Conservation (phyloP, 495 filamentous ascomycete genomes). For the Aspergillus diversus region DNA sequence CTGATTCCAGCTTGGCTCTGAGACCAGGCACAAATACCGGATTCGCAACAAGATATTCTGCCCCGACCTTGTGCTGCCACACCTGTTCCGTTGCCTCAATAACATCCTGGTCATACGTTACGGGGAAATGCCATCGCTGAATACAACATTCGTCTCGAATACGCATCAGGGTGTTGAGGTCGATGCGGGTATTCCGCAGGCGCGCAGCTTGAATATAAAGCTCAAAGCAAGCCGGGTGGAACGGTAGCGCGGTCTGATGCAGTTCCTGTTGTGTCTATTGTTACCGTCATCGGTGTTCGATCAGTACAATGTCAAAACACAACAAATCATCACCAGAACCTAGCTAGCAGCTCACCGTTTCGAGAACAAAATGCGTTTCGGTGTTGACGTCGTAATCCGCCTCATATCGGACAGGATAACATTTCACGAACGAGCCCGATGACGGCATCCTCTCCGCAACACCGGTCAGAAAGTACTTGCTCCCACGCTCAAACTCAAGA, state of each 20-base stretch:
- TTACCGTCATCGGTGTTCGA: background rate
- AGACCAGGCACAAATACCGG: conserved; percentile 29
- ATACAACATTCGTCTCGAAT: conserved; percentile 6
- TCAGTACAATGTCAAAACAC: background rate
- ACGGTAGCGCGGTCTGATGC: background rate
- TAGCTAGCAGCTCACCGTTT: background rate
- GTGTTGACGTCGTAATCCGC: background rate
- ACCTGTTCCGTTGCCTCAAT: conserved; percentile 14
- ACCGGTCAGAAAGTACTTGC: conserved; percentile 2
- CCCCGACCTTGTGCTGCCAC: conserved; percentile 18
- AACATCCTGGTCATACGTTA: conserved; percentile 19
- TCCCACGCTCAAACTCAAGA: background rate
- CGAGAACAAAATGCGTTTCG: conserved; percentile 2
- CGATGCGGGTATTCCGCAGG: background rate
- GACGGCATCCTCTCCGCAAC: conserved; percentile 8
- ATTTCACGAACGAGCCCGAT: background rate
- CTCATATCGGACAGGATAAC: conserved; percentile 3
- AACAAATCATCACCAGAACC: background rate
- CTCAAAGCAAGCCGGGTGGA: conserved; percentile 3
- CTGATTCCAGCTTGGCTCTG: conserved; percentile 11
- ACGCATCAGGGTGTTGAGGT: background rate
- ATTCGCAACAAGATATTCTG: conserved; percentile 33
- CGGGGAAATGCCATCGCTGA: conserved; percentile 23
- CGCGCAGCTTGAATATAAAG: background rate
- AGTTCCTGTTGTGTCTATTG: conserved; percentile 1